phyloP scores from a whole-genome alignment of 2,329 filamentous ascomycete genomes.

The Fusarium pseudoanthophilum region DNA sequence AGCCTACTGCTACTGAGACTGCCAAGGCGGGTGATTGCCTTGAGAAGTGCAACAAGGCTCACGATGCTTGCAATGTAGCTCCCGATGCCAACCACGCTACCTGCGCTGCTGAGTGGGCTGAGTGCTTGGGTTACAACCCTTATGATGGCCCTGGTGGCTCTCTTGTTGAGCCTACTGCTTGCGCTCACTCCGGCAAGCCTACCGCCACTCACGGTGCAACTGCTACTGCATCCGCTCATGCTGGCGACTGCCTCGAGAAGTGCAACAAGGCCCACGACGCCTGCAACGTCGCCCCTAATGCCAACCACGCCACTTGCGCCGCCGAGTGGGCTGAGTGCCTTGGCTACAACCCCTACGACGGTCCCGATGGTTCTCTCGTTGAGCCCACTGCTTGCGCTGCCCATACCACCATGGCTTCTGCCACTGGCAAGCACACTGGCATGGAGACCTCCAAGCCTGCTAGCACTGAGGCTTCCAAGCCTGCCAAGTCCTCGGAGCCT shows the following conservation, averaged over 20 bases:
- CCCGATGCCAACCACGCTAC: conserved; percentile 10
- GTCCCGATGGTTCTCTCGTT: neutral
- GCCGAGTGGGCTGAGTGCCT: conserved; percentile 3
- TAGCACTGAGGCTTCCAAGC: neutral
- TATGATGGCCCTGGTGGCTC: neutral
- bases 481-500: neutral
- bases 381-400: neutral
- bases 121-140: conserved; percentile 13
- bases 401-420: neutral
- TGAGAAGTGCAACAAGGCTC: neutral
- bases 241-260: neutral
- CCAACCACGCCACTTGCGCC: conserved; percentile 11
- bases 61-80: neutral
- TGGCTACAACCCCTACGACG: conserved; percentile 10
- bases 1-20: neutral
- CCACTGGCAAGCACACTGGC: neutral
- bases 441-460: neutral
- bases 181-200: neutral
- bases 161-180: neutral
- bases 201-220: neutral
- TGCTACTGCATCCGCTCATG: neutral
- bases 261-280: neutral
- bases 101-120: neutral
- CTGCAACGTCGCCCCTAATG: neutral
- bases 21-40: neutral